Evolutionary conservation across 441 rosid species (phyloP), one percentile per base, ranked within the genome.

Genomic region (Gossypium davidsonii): DNA sequence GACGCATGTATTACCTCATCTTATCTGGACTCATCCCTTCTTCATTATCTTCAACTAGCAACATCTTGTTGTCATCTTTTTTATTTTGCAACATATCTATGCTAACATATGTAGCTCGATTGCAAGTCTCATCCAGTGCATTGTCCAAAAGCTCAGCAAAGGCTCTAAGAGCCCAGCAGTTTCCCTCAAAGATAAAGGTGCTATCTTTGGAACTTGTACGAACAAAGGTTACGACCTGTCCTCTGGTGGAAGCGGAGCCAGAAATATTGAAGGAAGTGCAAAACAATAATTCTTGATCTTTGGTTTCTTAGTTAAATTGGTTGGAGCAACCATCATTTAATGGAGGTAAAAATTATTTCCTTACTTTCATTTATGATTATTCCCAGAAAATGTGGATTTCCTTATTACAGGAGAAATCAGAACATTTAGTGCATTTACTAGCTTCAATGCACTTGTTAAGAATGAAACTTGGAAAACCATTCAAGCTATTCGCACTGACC

Each of bases 111-210:
- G 92, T 87, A 73, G 98, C 98, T 77, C 98, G 96, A 78, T 71
- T 86, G 77, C 78, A 77, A 34, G 84, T 85, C 96, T 92, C 98
- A 75, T 94, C 99, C 71, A 89, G 72, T 6, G 96, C 79, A 62
- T 94, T 94, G 80, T 94, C 99, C 76, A 94, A 72, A 76, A 94
- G 98, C 80, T 92, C 98, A 0, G 97, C 97, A 68, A 90, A 90
- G 60, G 98, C 99, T 63, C 15, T 86, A 64, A 44, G 51, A 39
- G 37, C 60, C 5, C n/a, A 21, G 7, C 31, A 56, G 3, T 3
- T 21, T 21, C 61, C 61, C 2, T 56, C 28, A 21, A 73, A 59
- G 31, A 18, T 7, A 56, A 51, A 52, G 20, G 14, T 11, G 11
- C 62, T n/a, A 2, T 15, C 5, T 53, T 28, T 21, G 34, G 46